Evolutionary conservation across 225 moss, liverwort and hornwort species (phyloP).

Genomic region (Bryoerythrophyllum caledonicum): DNA sequence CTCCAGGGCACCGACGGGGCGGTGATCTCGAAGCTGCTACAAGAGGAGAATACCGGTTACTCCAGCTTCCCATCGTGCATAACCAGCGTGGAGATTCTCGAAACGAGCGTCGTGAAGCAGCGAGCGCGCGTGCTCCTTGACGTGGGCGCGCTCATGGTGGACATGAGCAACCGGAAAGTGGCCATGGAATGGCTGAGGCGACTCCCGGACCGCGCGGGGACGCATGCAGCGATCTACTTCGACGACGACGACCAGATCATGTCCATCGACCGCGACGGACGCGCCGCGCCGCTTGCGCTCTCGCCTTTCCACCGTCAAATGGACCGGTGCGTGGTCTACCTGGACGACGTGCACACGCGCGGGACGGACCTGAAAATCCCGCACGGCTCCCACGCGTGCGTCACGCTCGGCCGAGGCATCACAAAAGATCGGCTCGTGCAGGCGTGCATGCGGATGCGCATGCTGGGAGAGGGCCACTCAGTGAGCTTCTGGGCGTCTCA

Average conservation of each 20-base stretch:
- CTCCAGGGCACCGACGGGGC: constrained; percentile 34
- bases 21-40: constrained; percentile 23
- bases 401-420: constrained; percentile 40
- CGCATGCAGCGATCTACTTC: constrained; percentile 32
- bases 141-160: constrained; percentile 41
- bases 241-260: constrained; percentile 35
- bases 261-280: constrained; percentile 27
- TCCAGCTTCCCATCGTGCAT: constrained; percentile 13
- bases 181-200: neutral
- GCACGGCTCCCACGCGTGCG: constrained; percentile 28
- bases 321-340: constrained; percentile 34
- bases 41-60: neutral
- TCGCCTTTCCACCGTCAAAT: constrained; percentile 25
- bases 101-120: neutral
- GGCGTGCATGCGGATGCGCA: constrained; percentile 54
- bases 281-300: constrained; percentile 8
- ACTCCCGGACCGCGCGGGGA: neutral
- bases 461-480: constrained; percentile 39
- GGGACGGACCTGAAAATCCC: constrained; percentile 43
- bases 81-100: constrained; percentile 7
- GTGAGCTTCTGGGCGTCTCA: constrained; percentile 54
- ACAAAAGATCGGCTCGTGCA: constrained; percentile 45
- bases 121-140: constrained; percentile 37
- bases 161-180: constrained; percentile 26
- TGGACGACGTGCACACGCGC: constrained; percentile 48